phyloP scores from a whole-genome alignment of 2,329 filamentous ascomycete genomes.

The Fusarium nematophilum region DNA sequence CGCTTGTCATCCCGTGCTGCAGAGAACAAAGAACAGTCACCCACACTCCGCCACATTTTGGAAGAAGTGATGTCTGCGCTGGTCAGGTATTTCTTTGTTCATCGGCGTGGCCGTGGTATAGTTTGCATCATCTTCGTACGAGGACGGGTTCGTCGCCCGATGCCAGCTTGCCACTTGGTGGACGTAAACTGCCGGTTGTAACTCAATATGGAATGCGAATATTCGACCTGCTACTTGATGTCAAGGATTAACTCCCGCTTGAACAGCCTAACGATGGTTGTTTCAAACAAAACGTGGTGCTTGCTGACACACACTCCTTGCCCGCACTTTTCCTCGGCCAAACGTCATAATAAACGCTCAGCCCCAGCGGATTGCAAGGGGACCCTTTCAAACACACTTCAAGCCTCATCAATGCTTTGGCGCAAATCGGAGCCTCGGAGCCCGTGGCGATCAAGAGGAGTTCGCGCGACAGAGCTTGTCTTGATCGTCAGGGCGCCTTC shows the following conservation, averaged over 20 bases:
- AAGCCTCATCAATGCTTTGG: neutral
- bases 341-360: conserved; percentile 12
- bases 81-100: conserved; percentile 30
- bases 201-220: too few species aligned
- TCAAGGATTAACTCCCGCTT: neutral
- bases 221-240: neutral
- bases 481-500: conserved; percentile 7
- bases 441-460: conserved; percentile 5
- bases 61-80: conserved; percentile 2
- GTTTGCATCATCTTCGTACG: conserved; percentile 13
- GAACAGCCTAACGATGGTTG: conserved; percentile 10
- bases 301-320: neutral
- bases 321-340: neutral
- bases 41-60: conserved; percentile 4
- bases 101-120: neutral
- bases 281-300: conserved; percentile 32
- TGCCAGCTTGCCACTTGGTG: too few species aligned
- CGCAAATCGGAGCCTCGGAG: neutral
- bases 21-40: conserved; percentile 36
- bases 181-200: too few species aligned
- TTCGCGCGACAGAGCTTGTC: neutral
- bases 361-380: neutral
- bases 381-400: neutral
- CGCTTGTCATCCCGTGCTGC: neutral
- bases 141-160: conserved; percentile 1